These are phyloP conservation scores for Gelatoporia subvermispora DNA, from an alignment of 768 basidiomycete genomes.

Conservation along the genomic window DNA sequence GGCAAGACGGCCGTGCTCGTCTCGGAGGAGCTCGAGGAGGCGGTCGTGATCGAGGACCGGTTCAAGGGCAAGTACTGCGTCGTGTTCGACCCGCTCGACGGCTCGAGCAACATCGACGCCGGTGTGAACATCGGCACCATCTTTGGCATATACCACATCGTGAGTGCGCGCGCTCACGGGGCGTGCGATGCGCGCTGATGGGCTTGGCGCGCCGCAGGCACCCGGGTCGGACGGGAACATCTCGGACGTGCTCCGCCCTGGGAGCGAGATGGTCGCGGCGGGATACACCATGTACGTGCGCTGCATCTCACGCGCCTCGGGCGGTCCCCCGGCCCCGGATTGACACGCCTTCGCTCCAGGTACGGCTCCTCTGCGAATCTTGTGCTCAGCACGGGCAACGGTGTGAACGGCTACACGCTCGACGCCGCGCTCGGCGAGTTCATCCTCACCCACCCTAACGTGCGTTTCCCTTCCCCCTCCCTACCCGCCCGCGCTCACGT, in stretches of 20 bases:
- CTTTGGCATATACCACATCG: constrained; percentile 93
- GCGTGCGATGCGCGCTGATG: constrained; percentile 5
- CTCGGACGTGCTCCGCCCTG: constrained; percentile 87
- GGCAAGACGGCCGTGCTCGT: constrained; percentile 96
- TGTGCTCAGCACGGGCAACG: constrained; percentile 89
- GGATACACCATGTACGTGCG: constrained; percentile 87
- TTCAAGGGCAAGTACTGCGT: constrained; percentile 91
- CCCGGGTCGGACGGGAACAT: constrained; percentile 76
- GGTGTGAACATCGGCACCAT: constrained; percentile 98
- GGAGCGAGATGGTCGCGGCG: constrained; percentile 95
- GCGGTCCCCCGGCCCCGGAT: neutral
- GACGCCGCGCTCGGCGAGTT: constrained; percentile 96
- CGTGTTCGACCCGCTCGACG: constrained; percentile 97
- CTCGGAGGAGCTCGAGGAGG: constrained; percentile 91
- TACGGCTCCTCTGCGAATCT: constrained; percentile 96
- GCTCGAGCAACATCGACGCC: constrained; percentile 95
- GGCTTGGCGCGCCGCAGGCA: constrained; percentile 39
- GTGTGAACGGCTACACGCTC: constrained; percentile 97
- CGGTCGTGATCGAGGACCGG: constrained; percentile 80
- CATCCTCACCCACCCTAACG: constrained; percentile 96
- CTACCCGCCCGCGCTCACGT: neutral
- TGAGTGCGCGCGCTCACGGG: constrained; percentile 36
- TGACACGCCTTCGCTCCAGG: constrained; percentile 30
- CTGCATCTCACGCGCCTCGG: neutral
- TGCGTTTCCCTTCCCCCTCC: constrained; percentile 29